A percentile compares a stretch with the other conserved stretches of the same genome.
These are phyloP conservation scores for Leishmania gerbilli DNA, from an alignment of 208 protist species.

Conservation along the genomic window DNA sequence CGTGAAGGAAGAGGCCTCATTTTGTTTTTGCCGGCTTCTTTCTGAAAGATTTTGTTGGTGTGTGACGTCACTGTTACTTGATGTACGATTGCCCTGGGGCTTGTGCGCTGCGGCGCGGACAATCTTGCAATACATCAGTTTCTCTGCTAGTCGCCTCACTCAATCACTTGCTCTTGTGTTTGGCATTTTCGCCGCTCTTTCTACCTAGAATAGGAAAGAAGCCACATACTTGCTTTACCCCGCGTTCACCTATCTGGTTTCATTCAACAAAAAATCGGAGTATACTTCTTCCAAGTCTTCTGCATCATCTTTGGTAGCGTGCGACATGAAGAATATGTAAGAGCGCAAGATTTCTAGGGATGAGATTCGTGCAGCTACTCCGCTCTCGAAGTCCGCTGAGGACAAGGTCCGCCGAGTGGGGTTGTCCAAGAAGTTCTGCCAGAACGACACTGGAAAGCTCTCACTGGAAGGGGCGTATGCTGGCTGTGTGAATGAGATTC, in stretches of 20 bases:
- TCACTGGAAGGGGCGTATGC: conserved; percentile 61
- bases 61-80: background rate
- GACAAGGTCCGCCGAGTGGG: conserved; percentile 51
- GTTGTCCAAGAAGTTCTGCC: conserved; percentile 79
- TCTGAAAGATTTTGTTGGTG: background rate
- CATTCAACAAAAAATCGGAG: background rate
- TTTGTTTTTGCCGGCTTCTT: background rate
- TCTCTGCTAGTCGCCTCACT: background rate
- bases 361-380: conserved; percentile 31
- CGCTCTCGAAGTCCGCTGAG: conserved; percentile 36
- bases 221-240: background rate
- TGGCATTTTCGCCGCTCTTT: background rate
- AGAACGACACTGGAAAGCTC: conserved; percentile 54
- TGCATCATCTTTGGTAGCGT: background rate
- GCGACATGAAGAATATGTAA: conserved; percentile 32
- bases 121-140: background rate
- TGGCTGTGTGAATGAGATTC: conserved; percentile 36
- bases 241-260: background rate
- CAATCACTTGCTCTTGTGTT: background rate
- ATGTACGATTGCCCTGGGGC: background rate
- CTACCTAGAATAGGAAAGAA: background rate
- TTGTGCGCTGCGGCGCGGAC: background rate
- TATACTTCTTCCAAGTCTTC: conserved; percentile 26
- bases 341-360: conserved; percentile 51
- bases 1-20: background rate